phyloP scores from a whole-genome alignment of 352 stramenopile genomes.

The Globisporangium parvum region DNA sequence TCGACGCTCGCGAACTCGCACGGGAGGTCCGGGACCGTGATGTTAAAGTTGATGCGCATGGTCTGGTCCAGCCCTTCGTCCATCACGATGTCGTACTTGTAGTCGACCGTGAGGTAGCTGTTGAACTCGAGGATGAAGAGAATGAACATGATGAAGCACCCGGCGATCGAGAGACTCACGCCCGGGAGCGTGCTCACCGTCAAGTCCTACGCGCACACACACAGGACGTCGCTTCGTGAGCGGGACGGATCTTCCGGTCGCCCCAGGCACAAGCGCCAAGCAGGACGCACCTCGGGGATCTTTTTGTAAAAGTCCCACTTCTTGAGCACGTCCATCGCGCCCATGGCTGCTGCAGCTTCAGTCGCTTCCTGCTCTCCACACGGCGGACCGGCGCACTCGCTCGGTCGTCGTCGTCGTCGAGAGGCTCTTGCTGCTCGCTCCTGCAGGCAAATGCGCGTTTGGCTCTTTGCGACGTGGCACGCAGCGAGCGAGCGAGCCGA shows the following conservation, averaged over 20 bases:
- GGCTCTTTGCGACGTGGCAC: neutral
- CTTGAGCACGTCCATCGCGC: slow-evolving; percentile 84
- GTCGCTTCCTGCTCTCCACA: neutral
- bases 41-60: slow-evolving; percentile 98
- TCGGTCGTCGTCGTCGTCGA: no score
- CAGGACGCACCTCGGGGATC: slow-evolving; percentile 79
- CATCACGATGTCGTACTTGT: slow-evolving; percentile 88
- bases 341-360: slow-evolving; percentile 43
- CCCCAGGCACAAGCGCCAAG: no score
- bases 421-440: neutral
- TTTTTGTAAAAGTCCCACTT: slow-evolving; percentile 92
- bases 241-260: neutral
- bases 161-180: slow-evolving; percentile 77
- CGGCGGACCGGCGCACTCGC: neutral
- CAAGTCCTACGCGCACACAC: slow-evolving; percentile 40
- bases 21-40: slow-evolving; percentile 95
- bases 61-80: slow-evolving; percentile 81
- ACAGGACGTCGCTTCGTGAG: neutral
- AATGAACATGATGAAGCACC: slow-evolving; percentile 87
- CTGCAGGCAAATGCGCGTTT: neutral
- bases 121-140: slow-evolving; percentile 90
- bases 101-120: slow-evolving; percentile 79
- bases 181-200: slow-evolving; percentile 82
- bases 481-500: no score
- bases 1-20: slow-evolving; percentile 97